Evolutionary conservation across 2,329 filamentous ascomycete species (phyloP).

Genomic region (Fonsecaea monophora): DNA sequence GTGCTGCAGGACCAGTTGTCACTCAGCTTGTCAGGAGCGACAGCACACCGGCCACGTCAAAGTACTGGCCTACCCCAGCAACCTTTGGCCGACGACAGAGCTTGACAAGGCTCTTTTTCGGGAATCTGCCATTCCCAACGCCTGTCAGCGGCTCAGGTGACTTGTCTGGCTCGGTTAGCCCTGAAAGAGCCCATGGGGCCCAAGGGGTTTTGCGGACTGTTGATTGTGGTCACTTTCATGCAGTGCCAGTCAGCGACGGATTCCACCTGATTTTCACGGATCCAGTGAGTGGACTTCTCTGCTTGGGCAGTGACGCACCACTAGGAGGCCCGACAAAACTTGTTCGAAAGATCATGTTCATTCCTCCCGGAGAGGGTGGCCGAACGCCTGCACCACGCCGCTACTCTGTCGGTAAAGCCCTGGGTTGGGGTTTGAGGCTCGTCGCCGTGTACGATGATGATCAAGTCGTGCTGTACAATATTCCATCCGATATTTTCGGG

Average conservation of each 20-base stretch:
- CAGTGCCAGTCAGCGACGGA: conserved; percentile 70
- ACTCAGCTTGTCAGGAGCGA: conserved; percentile 34
- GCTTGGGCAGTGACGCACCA: conserved; percentile 67
- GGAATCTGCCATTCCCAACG: conserved; percentile 37
- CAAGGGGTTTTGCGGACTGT: conserved; percentile 50
- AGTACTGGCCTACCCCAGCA: conserved; percentile 26
- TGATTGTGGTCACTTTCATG: conserved; percentile 66
- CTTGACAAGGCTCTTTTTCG: conserved; percentile 40
- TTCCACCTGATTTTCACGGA: conserved; percentile 70
- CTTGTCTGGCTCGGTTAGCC: conserved; percentile 5
- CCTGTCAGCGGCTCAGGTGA: conserved; percentile 14
- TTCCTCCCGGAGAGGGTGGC: conserved; percentile 44
- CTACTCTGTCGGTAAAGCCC: conserved; percentile 65
- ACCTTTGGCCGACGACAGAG: conserved; percentile 33
- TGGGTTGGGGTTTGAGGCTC: conserved; percentile 64
- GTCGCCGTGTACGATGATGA: conserved; percentile 62
- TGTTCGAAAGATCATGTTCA: conserved; percentile 64
- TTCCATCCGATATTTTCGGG: conserved; percentile 64
- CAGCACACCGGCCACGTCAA: conserved; percentile 39
- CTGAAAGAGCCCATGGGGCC: conserved; percentile 27
- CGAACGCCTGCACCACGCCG: conserved; percentile 53
- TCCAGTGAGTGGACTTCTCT: conserved; percentile 62
- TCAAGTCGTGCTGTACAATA: conserved; percentile 64
- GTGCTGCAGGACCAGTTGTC: conserved; percentile 48
- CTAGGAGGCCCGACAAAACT: conserved; percentile 64